These are phyloP conservation scores for Xylaria arbuscula DNA, from an alignment of 2,329 filamentous ascomycete genomes.

Conservation along the genomic window DNA sequence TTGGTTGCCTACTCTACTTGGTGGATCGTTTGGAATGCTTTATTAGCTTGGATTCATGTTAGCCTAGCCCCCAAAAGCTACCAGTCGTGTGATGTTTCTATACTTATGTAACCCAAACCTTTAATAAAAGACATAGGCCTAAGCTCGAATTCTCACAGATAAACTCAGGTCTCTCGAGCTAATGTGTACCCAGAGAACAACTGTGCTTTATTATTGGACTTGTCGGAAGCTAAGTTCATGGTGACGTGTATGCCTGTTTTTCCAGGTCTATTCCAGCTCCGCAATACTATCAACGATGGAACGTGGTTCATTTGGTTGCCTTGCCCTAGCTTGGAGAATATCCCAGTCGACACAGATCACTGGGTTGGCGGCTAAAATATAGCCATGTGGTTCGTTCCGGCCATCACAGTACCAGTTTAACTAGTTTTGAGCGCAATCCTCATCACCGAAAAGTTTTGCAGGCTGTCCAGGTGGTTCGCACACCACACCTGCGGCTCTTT, in stretches of 20 bases:
- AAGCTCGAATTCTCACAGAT: not conserved
- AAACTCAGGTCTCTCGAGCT: not conserved
- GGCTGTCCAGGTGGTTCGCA: not conserved
- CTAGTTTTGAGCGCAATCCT: not conserved
- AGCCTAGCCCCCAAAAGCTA: too few species aligned
- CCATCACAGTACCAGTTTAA: not conserved
- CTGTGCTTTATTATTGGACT: not conserved
- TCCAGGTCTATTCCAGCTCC: not conserved
- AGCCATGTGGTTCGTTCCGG: not conserved
- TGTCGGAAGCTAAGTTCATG: not conserved
- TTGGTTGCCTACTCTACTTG: too few species aligned
- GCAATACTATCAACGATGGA: not conserved
- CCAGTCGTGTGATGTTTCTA: too few species aligned
- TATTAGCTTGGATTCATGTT: too few species aligned
- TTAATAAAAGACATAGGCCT: not conserved
- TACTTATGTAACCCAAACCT: not conserved
- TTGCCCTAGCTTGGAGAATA: not conserved
- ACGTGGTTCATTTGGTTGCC: not conserved
- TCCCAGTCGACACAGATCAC: not conserved
- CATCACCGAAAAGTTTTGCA: not conserved
- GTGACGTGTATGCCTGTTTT: not conserved
- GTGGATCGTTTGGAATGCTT: too few species aligned
- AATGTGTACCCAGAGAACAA: not conserved
- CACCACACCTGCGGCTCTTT: not conserved
- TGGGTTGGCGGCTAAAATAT: not conserved